These are phyloP conservation scores for Lithocarpus polystachyus DNA, from an alignment of 306 rosid species.

Conservation along the genomic window DNA sequence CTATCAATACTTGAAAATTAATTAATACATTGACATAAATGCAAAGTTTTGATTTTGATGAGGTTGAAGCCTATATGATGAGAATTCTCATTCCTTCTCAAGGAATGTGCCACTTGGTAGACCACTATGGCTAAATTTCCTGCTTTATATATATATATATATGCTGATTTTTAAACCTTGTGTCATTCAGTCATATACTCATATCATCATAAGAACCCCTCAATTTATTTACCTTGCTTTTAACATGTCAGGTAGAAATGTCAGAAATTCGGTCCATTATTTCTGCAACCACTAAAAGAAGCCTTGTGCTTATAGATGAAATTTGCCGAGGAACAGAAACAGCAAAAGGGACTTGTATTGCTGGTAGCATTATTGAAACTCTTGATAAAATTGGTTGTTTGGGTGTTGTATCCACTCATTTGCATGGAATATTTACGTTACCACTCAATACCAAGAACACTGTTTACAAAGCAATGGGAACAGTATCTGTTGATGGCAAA, in stretches of 20 bases:
- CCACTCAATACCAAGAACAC: conserved; percentile 67
- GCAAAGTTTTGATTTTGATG: too few relatives aligned
- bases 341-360: conserved; percentile 94
- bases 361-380: conserved; percentile 86
- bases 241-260: conserved; percentile 77
- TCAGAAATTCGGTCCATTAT: conserved; percentile 85
- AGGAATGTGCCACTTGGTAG: too few relatives aligned
- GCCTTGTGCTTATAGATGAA: conserved; percentile 94
- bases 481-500: conserved; percentile 54
- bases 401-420: conserved; percentile 94
- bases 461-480: conserved; percentile 80
- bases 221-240: conserved; percentile 21
- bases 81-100: too few relatives aligned
- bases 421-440: conserved; percentile 77
- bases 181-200: background rate
- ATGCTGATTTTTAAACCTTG: background rate
- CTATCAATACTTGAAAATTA: too few relatives aligned
- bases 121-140: too few relatives aligned
- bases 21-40: too few relatives aligned
- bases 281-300: conserved; percentile 61
- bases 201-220: background rate
- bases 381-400: conserved; percentile 78
- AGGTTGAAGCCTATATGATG: too few relatives aligned
- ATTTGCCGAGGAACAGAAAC: conserved; percentile 98
- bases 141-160: too few relatives aligned